phyloP scores from a whole-genome alignment of 2,329 filamentous ascomycete genomes.

The Tolypocladium cylindrosporum region DNA sequence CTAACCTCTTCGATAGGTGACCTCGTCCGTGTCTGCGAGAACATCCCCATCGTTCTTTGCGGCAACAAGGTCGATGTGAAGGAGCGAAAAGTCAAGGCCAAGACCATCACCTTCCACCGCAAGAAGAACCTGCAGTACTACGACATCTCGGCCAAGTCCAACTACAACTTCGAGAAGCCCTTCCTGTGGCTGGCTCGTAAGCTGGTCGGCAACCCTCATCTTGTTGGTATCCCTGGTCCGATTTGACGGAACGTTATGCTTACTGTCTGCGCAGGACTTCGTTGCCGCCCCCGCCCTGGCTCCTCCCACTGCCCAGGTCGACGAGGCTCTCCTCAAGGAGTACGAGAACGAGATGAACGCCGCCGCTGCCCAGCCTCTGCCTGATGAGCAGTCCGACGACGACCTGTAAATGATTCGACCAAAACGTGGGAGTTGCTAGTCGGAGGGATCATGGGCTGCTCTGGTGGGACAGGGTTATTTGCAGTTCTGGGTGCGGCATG shows the following conservation, averaged over 20 bases:
- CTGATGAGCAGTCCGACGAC: conserved; percentile 83
- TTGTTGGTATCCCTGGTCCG: conserved; percentile 8
- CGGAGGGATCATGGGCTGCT: conserved; percentile 14
- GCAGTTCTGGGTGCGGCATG: conserved; percentile 15
- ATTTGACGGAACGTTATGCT: background rate
- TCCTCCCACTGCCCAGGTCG: conserved; percentile 83
- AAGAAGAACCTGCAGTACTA: conserved; percentile 99
- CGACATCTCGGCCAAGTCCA: conserved; percentile 98
- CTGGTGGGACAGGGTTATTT: conserved; percentile 10
- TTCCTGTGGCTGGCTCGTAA: conserved; percentile 99
- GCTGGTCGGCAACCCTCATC: conserved; percentile 78
- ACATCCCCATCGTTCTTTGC: conserved; percentile 94
- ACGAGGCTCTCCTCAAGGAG: conserved; percentile 68
- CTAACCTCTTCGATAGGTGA: conserved; percentile 52
- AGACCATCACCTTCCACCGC: conserved; percentile 99
- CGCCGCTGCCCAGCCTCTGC: conserved; percentile 75
- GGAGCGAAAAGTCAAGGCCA: conserved; percentile 99
- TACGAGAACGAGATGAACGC: conserved; percentile 84
- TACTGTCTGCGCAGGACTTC: conserved; percentile 61
- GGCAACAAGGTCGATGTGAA: conserved; percentile 99
- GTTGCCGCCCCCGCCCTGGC: conserved; percentile 91
- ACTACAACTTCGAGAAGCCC: conserved; percentile 99
- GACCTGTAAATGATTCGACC: conserved; percentile 40
- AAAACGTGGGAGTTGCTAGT: conserved; percentile 5
- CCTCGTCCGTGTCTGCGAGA: conserved; percentile 97